phyloP scores from a whole-genome alignment of 257 asterid genomes.

The Jaltomata sinuosa region DNA sequence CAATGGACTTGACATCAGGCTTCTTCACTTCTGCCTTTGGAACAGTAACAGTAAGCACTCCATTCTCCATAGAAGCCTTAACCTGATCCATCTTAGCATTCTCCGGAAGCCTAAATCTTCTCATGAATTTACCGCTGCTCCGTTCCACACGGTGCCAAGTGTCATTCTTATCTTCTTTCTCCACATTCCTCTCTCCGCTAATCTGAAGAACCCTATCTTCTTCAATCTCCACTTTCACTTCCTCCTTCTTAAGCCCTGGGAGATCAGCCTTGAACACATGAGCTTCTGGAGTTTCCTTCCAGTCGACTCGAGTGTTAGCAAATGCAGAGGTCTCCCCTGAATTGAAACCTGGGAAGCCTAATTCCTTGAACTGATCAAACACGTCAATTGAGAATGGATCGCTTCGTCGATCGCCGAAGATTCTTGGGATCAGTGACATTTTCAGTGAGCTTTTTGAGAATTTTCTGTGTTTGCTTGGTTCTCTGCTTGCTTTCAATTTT shows the following conservation, averaged over 20 bases:
- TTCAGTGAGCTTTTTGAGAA: not conserved
- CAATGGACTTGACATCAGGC: conserved; percentile 3
- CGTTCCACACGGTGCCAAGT: conserved; percentile 12
- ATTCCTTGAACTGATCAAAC: not conserved
- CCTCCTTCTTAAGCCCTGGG: not conserved
- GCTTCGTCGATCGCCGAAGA: not conserved
- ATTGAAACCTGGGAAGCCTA: not conserved
- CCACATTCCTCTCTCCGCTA: conserved; percentile 4
- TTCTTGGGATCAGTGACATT: not conserved
- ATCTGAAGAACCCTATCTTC: conserved; percentile 6
- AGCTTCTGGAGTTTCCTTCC: not conserved
- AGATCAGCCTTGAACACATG: not conserved
- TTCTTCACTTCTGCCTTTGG: conserved; percentile 14
- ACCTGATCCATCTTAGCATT: conserved; percentile 4
- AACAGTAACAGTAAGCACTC: conserved; percentile 2
- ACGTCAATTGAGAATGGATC: not conserved
- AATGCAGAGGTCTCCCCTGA: not conserved
- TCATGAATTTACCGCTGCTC: conserved; percentile 4
- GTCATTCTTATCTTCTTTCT: conserved; percentile 9
- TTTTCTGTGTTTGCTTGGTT: not conserved
- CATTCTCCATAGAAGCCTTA: conserved; percentile 7
- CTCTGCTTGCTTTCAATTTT: not conserved
- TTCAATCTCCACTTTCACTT: not conserved
- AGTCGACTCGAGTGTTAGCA: not conserved
- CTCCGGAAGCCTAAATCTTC: conserved; percentile 13